Percentiles rank a stretch among this genome's conserved stretches.
Conservation (phyloP, 1,139 yeast genomes). For the Candida albicans region DNA sequence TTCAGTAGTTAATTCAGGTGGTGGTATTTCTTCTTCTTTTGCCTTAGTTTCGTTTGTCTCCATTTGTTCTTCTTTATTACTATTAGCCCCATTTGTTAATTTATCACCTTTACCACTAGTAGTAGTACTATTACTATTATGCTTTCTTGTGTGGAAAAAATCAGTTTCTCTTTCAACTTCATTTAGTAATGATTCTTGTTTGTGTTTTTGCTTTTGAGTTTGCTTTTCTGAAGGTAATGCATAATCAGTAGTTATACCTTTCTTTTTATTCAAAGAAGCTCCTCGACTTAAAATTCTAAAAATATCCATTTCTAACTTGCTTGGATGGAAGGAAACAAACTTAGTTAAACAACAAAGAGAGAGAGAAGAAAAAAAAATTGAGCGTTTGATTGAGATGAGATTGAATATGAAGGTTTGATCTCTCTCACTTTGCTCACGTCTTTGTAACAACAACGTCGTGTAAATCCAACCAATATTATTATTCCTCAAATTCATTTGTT, state of each 20-base stretch:
- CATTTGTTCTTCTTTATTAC: constrained; percentile 15
- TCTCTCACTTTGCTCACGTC: too few relatives aligned
- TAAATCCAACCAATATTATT: too few relatives aligned
- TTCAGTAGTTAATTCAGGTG: constrained; percentile 49
- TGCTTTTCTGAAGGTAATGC: constrained; percentile 33
- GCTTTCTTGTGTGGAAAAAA: constrained; percentile 63
- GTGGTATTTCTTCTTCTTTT: constrained; percentile 27
- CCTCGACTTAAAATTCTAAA: constrained; percentile 85
- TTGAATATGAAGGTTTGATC: too few relatives aligned
- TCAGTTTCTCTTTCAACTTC: constrained; percentile 65
- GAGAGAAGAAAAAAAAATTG: too few relatives aligned
- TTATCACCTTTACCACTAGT: constrained; percentile 12
- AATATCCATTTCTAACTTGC: constrained; percentile 69
- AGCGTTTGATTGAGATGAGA: too few relatives aligned
- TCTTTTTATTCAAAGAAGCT: constrained; percentile 66
- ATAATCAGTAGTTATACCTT: constrained; percentile 44
- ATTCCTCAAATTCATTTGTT: too few relatives aligned
- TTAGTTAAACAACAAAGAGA: neutral
- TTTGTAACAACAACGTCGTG: too few relatives aligned
- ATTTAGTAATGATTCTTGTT: constrained; percentile 36
- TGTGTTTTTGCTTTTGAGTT: constrained; percentile 23
- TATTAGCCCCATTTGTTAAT: constrained; percentile 18
- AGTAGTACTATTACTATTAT: too few relatives aligned
- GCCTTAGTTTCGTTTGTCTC: constrained; percentile 18
- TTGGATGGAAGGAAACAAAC: neutral